Conservation (phyloP, 2,329 filamentous ascomycete species). For the Hypoxylon sp. region DNA sequence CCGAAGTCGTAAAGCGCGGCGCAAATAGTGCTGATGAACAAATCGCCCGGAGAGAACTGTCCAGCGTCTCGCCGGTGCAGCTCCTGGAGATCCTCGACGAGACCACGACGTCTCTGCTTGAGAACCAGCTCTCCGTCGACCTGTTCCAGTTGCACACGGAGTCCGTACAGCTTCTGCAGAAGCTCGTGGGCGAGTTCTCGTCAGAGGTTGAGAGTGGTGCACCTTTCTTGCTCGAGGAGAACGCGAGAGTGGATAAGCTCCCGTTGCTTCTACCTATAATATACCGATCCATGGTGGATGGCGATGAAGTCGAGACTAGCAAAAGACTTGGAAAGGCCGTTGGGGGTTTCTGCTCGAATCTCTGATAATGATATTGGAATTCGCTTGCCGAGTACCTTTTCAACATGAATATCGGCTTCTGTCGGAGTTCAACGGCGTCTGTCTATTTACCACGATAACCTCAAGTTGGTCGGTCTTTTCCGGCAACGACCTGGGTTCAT, state of each 20-base stretch:
- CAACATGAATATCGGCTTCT: neutral
- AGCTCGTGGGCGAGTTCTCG: constrained; percentile 15
- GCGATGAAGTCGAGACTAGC: neutral
- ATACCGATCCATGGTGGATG: constrained; percentile 5
- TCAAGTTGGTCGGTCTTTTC: too few relatives aligned
- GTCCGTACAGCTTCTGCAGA: constrained; percentile 26
- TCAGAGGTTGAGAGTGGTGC: constrained; percentile 7
- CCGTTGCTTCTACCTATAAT: constrained; percentile 9
- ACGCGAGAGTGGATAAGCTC: constrained; percentile 2
- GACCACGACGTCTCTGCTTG: constrained; percentile 30
- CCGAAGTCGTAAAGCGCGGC: neutral
- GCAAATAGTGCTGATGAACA: constrained; percentile 3
- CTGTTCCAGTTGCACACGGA: constrained; percentile 38
- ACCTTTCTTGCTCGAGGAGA: constrained; percentile 7
- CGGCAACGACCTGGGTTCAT: too few relatives aligned
- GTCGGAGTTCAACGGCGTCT: neutral
- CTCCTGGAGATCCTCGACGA: constrained; percentile 38
- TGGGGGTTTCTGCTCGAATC: neutral
- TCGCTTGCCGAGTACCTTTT: too few relatives aligned
- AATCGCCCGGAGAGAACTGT: constrained; percentile 10
- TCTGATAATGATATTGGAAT: too few relatives aligned
- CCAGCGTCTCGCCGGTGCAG: constrained; percentile 34
- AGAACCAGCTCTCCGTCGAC: constrained; percentile 38
- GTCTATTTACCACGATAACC: neutral
- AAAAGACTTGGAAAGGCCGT: constrained; percentile 2